These are phyloP conservation scores for Calonectria pseudoturangicola DNA, from an alignment of 2,329 filamentous ascomycete genomes.

Conservation along the genomic window DNA sequence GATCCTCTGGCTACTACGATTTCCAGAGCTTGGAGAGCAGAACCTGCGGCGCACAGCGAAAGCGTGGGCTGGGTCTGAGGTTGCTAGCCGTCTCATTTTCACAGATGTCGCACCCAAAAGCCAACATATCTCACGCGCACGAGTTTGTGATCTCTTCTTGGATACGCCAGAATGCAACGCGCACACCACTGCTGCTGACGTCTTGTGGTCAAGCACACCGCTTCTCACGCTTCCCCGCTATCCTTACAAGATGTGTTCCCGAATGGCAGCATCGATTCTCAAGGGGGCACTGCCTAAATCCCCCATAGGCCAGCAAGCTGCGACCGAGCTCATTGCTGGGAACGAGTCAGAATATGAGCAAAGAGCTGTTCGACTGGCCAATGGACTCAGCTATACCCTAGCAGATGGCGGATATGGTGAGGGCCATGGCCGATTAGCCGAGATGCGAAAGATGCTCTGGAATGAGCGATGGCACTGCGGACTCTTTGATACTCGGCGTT, in stretches of 20 bases:
- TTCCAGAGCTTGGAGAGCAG: slow-evolving; percentile 92
- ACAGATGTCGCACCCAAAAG: slow-evolving; percentile 98
- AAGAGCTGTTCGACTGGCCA: slow-evolving; percentile 81
- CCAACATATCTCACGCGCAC: slow-evolving; percentile 92
- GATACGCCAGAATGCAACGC: slow-evolving; percentile 99
- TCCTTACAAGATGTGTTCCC: slow-evolving; percentile 98
- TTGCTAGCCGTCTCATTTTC: slow-evolving; percentile 91
- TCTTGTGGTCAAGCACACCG: slow-evolving; percentile 96
- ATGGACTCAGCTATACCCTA: slow-evolving; percentile 75
- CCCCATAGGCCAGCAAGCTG: slow-evolving; percentile 79
- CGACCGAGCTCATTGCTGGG: slow-evolving; percentile 83
- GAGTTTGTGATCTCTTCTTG: slow-evolving; percentile 94
- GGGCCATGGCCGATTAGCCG: slow-evolving; percentile 81
- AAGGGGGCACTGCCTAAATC: slow-evolving; percentile 88
- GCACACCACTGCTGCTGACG: slow-evolving; percentile 96
- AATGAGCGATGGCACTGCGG: slow-evolving; percentile 89
- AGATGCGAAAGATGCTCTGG: slow-evolving; percentile 88
- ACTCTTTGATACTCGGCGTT: slow-evolving; percentile 92
- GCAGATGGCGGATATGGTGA: slow-evolving; percentile 67
- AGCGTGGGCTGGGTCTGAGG: slow-evolving; percentile 88
- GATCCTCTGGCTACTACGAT: slow-evolving; percentile 95
- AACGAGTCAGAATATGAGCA: slow-evolving; percentile 91
- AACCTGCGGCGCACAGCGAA: slow-evolving; percentile 88
- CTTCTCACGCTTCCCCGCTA: slow-evolving; percentile 93
- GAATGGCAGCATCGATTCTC: slow-evolving; percentile 97